Base-by-base conservation (phyloP, 768 basidiomycete genomes). In the Candolleomyces efflorescens region DNA sequence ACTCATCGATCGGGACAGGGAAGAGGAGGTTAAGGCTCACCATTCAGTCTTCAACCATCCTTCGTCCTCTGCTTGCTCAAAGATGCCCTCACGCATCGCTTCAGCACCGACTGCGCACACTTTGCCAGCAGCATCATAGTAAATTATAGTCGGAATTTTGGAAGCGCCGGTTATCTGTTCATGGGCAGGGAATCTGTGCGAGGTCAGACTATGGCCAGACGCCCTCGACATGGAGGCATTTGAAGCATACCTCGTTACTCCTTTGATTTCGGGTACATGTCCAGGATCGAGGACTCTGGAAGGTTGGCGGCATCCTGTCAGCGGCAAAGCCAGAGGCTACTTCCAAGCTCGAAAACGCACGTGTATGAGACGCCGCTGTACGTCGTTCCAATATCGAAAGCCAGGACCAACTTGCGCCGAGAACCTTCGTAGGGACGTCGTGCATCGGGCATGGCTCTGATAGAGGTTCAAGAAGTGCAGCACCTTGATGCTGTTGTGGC, bases 61-160 rank as follows among this genome's bases (percentile, higher is more conserved):
- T 49, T 75, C 71, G 0, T 79, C 76, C 22, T 75, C 73, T 9
- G 80, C 79, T 51, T 32, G 61, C 47, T 74, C 75, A 2, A 72
- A 62, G 1, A 69, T 65, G 37, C 68, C 69, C 52, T 76, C 77
- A 24, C 68, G 64, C 15, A 66, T 53, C 2, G 80, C 75, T 58
- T 80, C 78, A 0, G 77, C 78, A 0, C 81, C 81, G 12, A 73
- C 65, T 0, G 79, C 80, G 24, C 62, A 69, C 4, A 75, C 67
- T 1, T 37, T 39, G 2, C 77, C 79, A 15, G 67, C 56, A 3
- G 57, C 37, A 54, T 78, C 78, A 60, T 82, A 82, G 53, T 76
- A 77, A 23, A 82, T 58, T n/a, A 79, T 64, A 0, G 78, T 76
- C 1, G 78, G 81, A 38, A 82, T 77, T 56, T 81, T 82, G 26